Evolutionary conservation across 306 rosid species (phyloP), one percentile per base, ranked within the genome.

Genomic region (Trifolium pratense): DNA sequence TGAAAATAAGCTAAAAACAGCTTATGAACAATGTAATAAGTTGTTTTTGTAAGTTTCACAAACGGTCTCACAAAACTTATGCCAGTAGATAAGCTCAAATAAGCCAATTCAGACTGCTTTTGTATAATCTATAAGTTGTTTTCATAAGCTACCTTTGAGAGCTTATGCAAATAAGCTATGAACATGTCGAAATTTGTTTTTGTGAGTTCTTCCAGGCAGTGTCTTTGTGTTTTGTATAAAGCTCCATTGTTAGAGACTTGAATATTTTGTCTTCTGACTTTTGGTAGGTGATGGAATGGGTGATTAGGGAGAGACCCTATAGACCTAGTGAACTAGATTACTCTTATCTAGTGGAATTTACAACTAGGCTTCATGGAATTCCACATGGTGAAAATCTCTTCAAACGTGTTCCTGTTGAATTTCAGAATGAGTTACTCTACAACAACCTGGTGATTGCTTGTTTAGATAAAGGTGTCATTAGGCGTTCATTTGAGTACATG

Each of bases 231-330:
- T 66, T 43, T 65, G 53, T 65, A 3, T 14, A 66, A 4, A 3
- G 20, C 23, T 21, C 21, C 56, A 23, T 43, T 20, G 21, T 66
- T 66, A 45, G 20, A 70, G 16, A 36, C n/a, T 71, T 58, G 55
- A 26, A 25, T 7, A n/a, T 58, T 58, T 51, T 70, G n/a, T 51
- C 36, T 20, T 29, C 61, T 74, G 76, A 20, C 9, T 84, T 68
- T 82, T 75, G 76, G 73, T 86, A 94, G 97, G 96, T 88, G 31
- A 91, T 90, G 99, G 97, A 91, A 78, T 94, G 99, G 97, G 89
- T 90, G 85, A 84, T 94, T 71, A 86, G 97, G 79, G 96, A 94
- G 77, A 84, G 82, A 64, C 99, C 99, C 1, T 94, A 89, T 53
- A 85, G 79, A 80, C 91, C 87, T 40, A 89, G 65, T 56, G 96